Evolutionary conservation across 2,329 filamentous ascomycete genomes (phyloP), one percentile per base, ranked within the genome.

Genomic region (Tympanopsis confertula): DNA sequence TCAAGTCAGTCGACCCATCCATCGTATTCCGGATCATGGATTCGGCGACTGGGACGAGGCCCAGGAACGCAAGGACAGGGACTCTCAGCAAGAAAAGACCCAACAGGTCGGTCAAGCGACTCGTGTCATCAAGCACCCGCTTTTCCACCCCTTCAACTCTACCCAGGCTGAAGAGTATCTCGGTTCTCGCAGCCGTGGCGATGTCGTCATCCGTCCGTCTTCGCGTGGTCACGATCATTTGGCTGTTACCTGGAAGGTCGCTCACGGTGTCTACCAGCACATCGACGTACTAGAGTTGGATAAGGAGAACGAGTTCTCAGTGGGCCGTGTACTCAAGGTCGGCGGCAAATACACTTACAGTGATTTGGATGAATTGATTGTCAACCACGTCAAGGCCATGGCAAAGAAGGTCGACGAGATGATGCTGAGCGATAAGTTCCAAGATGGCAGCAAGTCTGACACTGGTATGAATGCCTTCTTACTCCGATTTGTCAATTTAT

Each of bases 361-460:
- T 42, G 91, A 98, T 79, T 68, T 98, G 43, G 91, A 98, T 61
- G 91, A 98, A 58, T 62, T 98, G 63, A 96, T 98, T 47, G 88
- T 94, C 54, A 84, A 91, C 52, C 91, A 98, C 55, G 86, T 98
- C 54, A 91, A 94, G 65, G 86, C 88, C 38, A 98, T 96, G 91
- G 84, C 87, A 14, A 85, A 82, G 61, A 98, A 98, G 69, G 89
- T 96, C 37, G 86, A 94, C 47, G 89, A 98, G 66, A 80, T 98
- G 68, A 91, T 86, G 70, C 76, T 82, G 46, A 82, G 95, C 57
- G 89, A 96, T 56, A 94, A 94, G 60, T 98, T 84, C 67, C 86
- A 94, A 13, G 24, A 20, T 37, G 30, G 30, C 30, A 33, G 30
- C 30, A 33, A 33, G 30, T 7, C 12, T 10, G 30, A 13, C 7